Base-by-base conservation (phyloP, 208 protist genomes). In the Naegleria gruberi region DNA sequence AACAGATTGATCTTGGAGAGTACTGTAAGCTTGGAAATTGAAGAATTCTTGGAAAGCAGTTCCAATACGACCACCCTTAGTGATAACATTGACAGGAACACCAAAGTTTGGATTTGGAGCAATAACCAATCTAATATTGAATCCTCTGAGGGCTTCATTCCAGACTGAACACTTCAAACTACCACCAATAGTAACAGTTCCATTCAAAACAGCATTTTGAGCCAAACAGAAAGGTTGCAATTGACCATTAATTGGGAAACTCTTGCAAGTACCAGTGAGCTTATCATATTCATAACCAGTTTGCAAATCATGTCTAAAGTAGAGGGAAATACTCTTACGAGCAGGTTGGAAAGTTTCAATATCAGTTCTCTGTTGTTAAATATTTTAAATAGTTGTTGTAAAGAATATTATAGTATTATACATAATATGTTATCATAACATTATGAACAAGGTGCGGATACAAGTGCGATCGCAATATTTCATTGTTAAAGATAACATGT, bases 31-130 rank as follows among this genome's bases (percentile, higher is more conserved):
- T 86, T 86, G 82, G 82, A 86, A 86, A 40, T 86, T 40, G 42
- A 30, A 86, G 30, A 23, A 86, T 86, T 86, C 82, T 86, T 86
- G 82, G 82, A 86, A 86, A n/a, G 82, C 34, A 46, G 82, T 40
- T 42, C 82, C 82, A 15, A 82, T 30, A 19, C 74, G 17, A 40
- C 34, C 40, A 86, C 82, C 82, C 34, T 40, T 86, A 34, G 82
- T 42, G 82, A 86, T 86, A 10, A 86, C 23, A 40, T 86, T 86
- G 41, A 86, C 82, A 45, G 82, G 82, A 86, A 86, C 41, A 86
- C 82, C 82, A 37, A 86, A 86, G 15, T 10, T 46, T 30, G 30
- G 30, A 30, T 42, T 46, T 86, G 82, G 82, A 47, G 82, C 82
- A 42, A 86, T 46, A 26, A 86, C 37, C 37, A 86, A 46, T 47